phyloP scores from a whole-genome alignment of 495 filamentous ascomycete genomes.

The Trichocladium uniseriatum region DNA sequence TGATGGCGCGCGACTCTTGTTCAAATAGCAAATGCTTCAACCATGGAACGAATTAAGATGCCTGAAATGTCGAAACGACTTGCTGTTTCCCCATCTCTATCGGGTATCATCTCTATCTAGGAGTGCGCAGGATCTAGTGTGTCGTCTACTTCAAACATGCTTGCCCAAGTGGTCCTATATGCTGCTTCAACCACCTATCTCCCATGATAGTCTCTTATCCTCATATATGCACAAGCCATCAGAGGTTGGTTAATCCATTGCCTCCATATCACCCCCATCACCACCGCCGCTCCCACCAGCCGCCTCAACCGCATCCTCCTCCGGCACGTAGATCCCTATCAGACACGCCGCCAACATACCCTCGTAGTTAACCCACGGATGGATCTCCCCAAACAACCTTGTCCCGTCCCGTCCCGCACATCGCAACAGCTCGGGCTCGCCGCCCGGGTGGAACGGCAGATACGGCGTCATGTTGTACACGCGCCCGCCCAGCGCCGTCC shows the following conservation, averaged over 20 bases:
- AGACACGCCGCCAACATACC: conserved; percentile 80
- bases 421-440: conserved; percentile 73
- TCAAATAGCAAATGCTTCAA: neutral
- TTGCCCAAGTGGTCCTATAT: neutral
- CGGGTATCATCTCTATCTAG: conserved; percentile 20
- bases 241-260: conserved; percentile 51
- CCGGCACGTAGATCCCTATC: conserved; percentile 75
- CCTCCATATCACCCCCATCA: conserved; percentile 38
- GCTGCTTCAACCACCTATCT: neutral
- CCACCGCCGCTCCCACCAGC: conserved; percentile 38
- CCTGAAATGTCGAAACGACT: neutral
- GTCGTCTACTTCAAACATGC: neutral
- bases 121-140: neutral
- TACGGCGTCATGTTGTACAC: conserved; percentile 95
- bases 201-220: conserved; percentile 11
- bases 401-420: conserved; percentile 69
- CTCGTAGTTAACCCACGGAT: conserved; percentile 98
- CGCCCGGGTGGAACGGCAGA: conserved; percentile 82
- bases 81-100: conserved; percentile 12
- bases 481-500: conserved; percentile 75
- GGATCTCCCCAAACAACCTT: conserved; percentile 79
- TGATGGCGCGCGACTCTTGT: neutral
- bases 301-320: conserved; percentile 51
- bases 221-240: neutral
- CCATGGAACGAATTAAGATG: neutral